Evolutionary conservation across 192 early-diverging fungal genomes (phyloP).

Genomic region (Dissophora ornata): DNA sequence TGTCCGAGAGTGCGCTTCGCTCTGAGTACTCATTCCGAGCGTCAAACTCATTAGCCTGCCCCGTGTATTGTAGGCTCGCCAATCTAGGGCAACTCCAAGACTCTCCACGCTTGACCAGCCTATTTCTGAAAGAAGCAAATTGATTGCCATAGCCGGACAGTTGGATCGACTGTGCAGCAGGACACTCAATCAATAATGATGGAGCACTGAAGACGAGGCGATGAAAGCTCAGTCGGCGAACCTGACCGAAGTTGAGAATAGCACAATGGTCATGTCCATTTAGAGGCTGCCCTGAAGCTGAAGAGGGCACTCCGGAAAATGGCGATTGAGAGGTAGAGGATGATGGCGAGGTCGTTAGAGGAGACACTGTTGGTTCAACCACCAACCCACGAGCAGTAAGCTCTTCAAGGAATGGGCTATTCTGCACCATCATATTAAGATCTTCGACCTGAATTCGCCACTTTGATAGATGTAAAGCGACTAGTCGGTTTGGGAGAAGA

Average conservation of each 20-base stretch:
- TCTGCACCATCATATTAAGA: no score
- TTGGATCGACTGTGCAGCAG: not conserved
- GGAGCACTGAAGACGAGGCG: not conserved
- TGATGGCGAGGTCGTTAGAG: no score
- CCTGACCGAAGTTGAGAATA: not conserved
- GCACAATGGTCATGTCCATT: not conserved
- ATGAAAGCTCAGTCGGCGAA: not conserved
- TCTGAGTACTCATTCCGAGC: not conserved
- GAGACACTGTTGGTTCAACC: no score
- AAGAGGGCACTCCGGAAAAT: no score
- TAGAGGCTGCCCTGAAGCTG: not conserved
- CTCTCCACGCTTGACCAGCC: not conserved
- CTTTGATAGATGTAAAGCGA: no score
- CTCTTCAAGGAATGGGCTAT: no score
- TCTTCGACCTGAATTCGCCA: no score
- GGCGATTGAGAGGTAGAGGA: no score
- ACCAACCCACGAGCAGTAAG: no score
- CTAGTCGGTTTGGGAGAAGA: no score
- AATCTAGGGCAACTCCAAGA: slow-evolving; percentile 1
- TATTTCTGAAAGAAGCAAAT: no score
- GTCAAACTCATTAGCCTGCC: not conserved
- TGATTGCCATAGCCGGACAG: not conserved
- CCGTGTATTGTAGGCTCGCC: not conserved
- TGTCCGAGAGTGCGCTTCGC: not conserved
- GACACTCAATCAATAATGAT: not conserved